Percentiles rank a stretch among this genome's conserved stretches.
Conservation (phyloP, 371 early-diverging fungal species). For the Mucor piriformis region DNA sequence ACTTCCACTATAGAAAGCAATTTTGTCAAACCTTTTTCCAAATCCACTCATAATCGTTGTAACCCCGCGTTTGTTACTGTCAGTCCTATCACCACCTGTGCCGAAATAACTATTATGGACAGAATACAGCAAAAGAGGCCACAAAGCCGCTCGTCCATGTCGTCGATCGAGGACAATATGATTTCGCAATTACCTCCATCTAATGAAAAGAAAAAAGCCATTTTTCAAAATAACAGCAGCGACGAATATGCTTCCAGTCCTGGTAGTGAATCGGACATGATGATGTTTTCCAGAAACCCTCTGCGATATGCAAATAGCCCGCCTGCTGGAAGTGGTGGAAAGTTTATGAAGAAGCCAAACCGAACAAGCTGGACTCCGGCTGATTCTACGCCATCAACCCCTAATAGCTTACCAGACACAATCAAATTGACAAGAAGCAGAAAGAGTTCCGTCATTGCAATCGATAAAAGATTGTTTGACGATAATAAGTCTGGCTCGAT, state of each 20-base stretch:
- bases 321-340: conserved; percentile 34
- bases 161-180: conserved; percentile 3
- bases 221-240: conserved; percentile 1
- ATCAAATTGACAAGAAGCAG: conserved; percentile 12
- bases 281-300: conserved; percentile 5
- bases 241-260: conserved; percentile 22
- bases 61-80: conserved; percentile 19
- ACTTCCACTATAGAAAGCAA: neutral
- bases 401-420: conserved; percentile 21
- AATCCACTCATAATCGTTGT: conserved; percentile 8
- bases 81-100: conserved; percentile 24
- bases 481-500: conserved; percentile 7
- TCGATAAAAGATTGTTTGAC: neutral
- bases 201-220: neutral
- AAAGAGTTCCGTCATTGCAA: conserved; percentile 5
- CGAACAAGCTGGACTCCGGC: conserved; percentile 31
- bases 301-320: conserved; percentile 27
- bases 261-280: conserved; percentile 6
- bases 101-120: conserved; percentile 23
- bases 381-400: conserved; percentile 17
- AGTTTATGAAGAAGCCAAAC: conserved; percentile 34
- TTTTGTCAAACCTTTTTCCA: conserved; percentile 10
- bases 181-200: neutral
- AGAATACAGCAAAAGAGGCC: neutral
- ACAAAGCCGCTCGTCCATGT: conserved; percentile 4